Evolutionary conservation across 2,329 filamentous ascomycete species (phyloP).

Genomic region (Ophiostoma pallidulum): DNA sequence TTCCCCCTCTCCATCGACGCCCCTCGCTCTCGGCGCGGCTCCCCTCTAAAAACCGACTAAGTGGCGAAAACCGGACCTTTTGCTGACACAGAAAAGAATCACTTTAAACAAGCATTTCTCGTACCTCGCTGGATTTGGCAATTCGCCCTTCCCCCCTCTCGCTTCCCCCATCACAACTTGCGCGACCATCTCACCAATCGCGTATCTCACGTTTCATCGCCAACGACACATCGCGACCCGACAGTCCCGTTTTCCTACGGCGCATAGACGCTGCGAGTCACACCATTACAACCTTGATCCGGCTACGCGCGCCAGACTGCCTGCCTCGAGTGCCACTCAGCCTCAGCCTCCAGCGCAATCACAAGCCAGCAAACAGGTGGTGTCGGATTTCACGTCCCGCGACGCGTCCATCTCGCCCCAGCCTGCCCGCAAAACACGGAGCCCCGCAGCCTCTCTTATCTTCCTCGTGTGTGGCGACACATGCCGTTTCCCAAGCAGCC

Average conservation of each 20-base stretch:
- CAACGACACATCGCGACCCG: not conserved
- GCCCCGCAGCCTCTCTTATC: not conserved
- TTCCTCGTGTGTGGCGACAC: not conserved
- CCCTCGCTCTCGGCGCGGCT: constrained; percentile 5
- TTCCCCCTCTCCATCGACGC: constrained; percentile 5
- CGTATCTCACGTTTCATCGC: not conserved
- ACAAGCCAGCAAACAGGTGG: not conserved
- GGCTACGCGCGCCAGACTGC: not conserved
- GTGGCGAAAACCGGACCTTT: constrained; percentile 11
- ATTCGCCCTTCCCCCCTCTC: not conserved
- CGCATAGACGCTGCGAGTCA: not conserved
- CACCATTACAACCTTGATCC: not conserved
- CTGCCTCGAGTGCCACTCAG: constrained; percentile 1
- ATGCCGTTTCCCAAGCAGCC: not conserved
- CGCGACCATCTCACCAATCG: constrained; percentile 1
- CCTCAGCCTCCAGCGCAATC: constrained; percentile 5
- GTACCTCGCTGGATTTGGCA: constrained; percentile 11
- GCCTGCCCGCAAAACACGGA: not conserved
- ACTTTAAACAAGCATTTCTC: not conserved
- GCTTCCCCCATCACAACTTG: no score
- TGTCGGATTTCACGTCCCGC: no score
- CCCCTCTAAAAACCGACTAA: constrained; percentile 12
- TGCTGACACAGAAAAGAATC: constrained; percentile 12
- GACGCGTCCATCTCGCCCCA: no score
- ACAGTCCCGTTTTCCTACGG: not conserved